Percentiles rank a stretch among this genome's conserved stretches.
Conservation (phyloP, 2,329 filamentous ascomycete species). For the Monosporascus sp. region DNA sequence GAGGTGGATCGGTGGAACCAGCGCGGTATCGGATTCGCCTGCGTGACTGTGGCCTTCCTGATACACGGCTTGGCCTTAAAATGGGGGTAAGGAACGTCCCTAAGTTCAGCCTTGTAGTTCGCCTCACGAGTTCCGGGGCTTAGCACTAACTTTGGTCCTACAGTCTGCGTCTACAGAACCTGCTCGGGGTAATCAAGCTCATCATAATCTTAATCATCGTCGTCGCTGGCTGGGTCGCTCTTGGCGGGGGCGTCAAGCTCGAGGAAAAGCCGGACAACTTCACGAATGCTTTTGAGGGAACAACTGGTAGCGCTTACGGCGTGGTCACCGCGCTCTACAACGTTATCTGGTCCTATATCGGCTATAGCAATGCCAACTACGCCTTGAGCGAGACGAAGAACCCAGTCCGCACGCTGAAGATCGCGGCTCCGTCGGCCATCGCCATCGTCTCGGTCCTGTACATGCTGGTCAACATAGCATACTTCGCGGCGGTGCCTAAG, state of each 20-base stretch:
- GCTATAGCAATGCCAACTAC: slow-evolving; percentile 61
- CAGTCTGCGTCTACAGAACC: slow-evolving; percentile 48
- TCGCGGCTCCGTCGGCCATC: slow-evolving; percentile 54
- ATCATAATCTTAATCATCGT: slow-evolving; percentile 55
- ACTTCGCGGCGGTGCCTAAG: slow-evolving; percentile 58
- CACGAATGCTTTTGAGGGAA: slow-evolving; percentile 45
- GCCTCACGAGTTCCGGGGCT: no score
- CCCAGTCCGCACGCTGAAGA: slow-evolving; percentile 46
- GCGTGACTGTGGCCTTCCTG: slow-evolving; percentile 47
- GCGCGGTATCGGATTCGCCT: slow-evolving; percentile 49
- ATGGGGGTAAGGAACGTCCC: slow-evolving; percentile 34
- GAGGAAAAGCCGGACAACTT: slow-evolving; percentile 49
- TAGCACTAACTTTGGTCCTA: background rate
- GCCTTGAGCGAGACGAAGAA: slow-evolving; percentile 53
- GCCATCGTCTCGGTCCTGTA: slow-evolving; percentile 56
- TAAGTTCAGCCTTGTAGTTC: background rate
- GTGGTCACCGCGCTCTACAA: slow-evolving; percentile 54
- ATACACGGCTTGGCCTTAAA: slow-evolving; percentile 50
- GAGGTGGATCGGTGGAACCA: slow-evolving; percentile 48
- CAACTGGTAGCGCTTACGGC: slow-evolving; percentile 40
- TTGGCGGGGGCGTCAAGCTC: slow-evolving; percentile 43
- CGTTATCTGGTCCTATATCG: slow-evolving; percentile 57
- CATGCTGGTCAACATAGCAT: slow-evolving; percentile 59
- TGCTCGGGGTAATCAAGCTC: slow-evolving; percentile 56
- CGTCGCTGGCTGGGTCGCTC: slow-evolving; percentile 52